Base-by-base conservation (phyloP, 1,284 basidiomycete genomes). In the Tetrapyrgos nigripes region DNA sequence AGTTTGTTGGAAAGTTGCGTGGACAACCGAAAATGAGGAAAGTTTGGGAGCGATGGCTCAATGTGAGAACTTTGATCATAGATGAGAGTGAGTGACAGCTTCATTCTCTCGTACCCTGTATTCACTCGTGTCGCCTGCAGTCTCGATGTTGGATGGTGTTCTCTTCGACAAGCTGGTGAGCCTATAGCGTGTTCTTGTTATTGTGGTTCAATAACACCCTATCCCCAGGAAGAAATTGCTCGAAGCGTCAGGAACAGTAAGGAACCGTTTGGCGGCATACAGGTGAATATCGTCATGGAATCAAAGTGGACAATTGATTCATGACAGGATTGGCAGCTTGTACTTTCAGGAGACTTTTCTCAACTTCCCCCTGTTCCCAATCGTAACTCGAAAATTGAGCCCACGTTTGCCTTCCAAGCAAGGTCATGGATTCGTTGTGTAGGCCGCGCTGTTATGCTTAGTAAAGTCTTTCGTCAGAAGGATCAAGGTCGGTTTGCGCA, bases 121-220 rank as follows among this genome's bases (percentile, higher is more conserved):
- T 21, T 33, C 27, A 5, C n/a, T n/a, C n/a, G n/a, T n/a, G n/a
- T n/a, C n/a, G n/a, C n/a, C n/a, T n/a, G n/a, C 57, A 92, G 93
- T 96, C 44, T 97, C 96, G 0, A 97, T 97, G 96, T 82, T 98
- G 14, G 96, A 97, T 59, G 94, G 91, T 3, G 82, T 81, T 6
- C 76, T 97, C 17, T 92, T 97, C 65, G 94, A 97, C 75, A 96
- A 95, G 70, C 80, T 97, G 40, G 85, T 82, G 23, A 61, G 73
- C 43, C 21, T 31, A 35, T 24, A 3, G 3, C 21, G 33, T 31
- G 13, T 24, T 23, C 11, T 29, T 28, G 3, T 11, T 5, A 31
- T 10, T 1, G 17, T n/a, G 9, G n/a, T 21, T 46, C 43, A 40
- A 29, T 19, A 46, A n/a, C 19, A 11, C 31, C 28, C 29, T 27